phyloP scores from a whole-genome alignment of 2,329 filamentous ascomycete genomes.

The Penicillium sp. region DNA sequence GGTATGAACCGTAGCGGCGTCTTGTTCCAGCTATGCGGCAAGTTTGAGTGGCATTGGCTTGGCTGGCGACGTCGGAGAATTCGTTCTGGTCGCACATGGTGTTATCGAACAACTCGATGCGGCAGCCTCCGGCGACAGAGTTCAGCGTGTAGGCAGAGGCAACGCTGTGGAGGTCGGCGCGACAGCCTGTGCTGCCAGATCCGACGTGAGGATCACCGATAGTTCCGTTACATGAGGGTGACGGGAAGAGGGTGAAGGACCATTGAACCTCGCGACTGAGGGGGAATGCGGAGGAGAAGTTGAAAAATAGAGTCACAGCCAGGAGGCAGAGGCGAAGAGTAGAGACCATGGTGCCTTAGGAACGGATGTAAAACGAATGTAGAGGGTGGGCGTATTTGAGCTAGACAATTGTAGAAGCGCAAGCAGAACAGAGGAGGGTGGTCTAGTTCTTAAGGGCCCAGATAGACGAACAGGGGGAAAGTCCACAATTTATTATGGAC shows the following conservation, averaged over 20 bases:
- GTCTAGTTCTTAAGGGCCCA: not conserved
- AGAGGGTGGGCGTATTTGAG: not conserved
- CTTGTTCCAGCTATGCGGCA: conserved; percentile 12
- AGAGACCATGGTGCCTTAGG: conserved; percentile 1
- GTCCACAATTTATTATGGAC: conserved; percentile 8
- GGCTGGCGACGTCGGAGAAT: conserved; percentile 15
- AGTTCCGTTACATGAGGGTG: conserved; percentile 14
- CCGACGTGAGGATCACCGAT: conserved; percentile 15
- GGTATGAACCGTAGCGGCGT: conserved; percentile 23
- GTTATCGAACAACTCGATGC: conserved; percentile 24
- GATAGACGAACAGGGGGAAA: not conserved
- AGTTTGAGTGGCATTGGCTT: conserved; percentile 5
- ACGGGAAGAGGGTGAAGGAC: conserved; percentile 23
- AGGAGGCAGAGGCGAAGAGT: conserved; percentile 8
- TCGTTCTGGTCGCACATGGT: conserved; percentile 25
- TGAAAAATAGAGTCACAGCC: conserved; percentile 8
- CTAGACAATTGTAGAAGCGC: not conserved
- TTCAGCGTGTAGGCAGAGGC: conserved; percentile 22
- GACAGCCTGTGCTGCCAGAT: conserved; percentile 23
- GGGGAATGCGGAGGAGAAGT: conserved; percentile 17
- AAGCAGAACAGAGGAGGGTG: not conserved
- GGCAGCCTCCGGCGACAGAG: conserved; percentile 17
- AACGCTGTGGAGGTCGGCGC: conserved; percentile 19
- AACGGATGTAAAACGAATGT: not conserved
- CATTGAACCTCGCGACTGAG: conserved; percentile 19